Percentiles rank a stretch among this genome's conserved stretches.
phyloP scores from a whole-genome alignment of 441 rosid genomes.

The Sinapis alba region DNA sequence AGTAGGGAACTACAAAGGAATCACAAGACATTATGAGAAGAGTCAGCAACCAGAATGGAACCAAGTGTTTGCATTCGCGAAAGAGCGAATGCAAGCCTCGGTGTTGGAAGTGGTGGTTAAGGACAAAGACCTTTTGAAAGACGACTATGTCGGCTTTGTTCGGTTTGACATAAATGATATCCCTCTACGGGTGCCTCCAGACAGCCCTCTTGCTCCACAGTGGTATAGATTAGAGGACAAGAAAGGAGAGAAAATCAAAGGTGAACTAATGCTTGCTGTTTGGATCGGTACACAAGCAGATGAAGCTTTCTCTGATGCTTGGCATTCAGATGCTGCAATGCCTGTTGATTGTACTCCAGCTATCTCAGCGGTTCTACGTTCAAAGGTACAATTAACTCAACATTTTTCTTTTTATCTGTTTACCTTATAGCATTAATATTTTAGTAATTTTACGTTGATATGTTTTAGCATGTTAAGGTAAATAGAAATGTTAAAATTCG shows the following conservation, averaged over 20 bases:
- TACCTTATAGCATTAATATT: background rate
- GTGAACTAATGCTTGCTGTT: slow-evolving; percentile 96
- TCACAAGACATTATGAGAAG: slow-evolving; percentile 83
- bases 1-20: slow-evolving; percentile 91
- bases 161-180: slow-evolving; percentile 82
- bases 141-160: slow-evolving; percentile 81
- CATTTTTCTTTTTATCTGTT: background rate
- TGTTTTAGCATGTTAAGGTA: background rate
- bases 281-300: slow-evolving; percentile 99
- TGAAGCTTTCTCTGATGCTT: slow-evolving; percentile 93
- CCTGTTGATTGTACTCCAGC: slow-evolving; percentile 68
- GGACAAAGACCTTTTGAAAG: slow-evolving; percentile 84
- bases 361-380: slow-evolving; percentile 61
- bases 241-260: slow-evolving; percentile 85
- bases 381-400: slow-evolving; percentile 49
- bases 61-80: slow-evolving; percentile 93
- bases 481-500: background rate
- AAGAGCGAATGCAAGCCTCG: slow-evolving; percentile 93
- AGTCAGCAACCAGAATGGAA: slow-evolving; percentile 94
- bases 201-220: slow-evolving; percentile 94
- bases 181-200: slow-evolving; percentile 89
- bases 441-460: slow-evolving; percentile 8
- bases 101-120: slow-evolving; percentile 77
- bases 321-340: slow-evolving; percentile 96
- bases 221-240: slow-evolving; percentile 89